Base-by-base conservation (phyloP, 768 basidiomycete species). In the Lyophyllum shimeji region DNA sequence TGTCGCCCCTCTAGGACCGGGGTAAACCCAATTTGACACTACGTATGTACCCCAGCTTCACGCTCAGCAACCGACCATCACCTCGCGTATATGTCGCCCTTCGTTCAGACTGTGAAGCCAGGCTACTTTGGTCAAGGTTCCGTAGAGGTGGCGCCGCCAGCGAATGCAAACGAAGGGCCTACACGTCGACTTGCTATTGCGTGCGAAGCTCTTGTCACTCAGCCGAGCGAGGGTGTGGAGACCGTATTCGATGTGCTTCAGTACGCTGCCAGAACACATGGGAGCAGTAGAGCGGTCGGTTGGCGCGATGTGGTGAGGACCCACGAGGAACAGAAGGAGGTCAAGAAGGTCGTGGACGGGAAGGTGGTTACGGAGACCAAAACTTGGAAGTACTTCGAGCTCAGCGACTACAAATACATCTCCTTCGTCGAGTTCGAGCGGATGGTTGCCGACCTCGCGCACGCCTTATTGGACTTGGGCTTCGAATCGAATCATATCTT, bases 371-470 rank as follows among this genome's bases (percentile, higher is more conserved):
- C 73, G 3, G 90, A 98, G 79, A 91, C 75, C 69, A 99, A 99
- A 82, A 91, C 80, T 52, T 99, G 96, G 96, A 93, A 89, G 67
- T 98, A 89, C 73, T 99, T 93, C 72, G 82, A 95, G 71, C 81
- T 98, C 55, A 89, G 88, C 70, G 89, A 89, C 58, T 98, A 89
- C 81, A 83, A 92, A 72, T 98, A 86, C 70, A 72, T 89, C 65
- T 83, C 71, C 50, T 98, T 83, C 70, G 63, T 87, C 58, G 83
- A 93, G 61, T 77, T 96, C 57, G 78, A 86, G 65, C 81, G 84
- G 25, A 72, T 76, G 5, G 82, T 89, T 3, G 75, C 76, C 2
- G 83, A 87, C 63, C 74, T 94, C 45, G 88, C 84, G 0, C 77
- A 86, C 13, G 94, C 85, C 8, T 71, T 97, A 52, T 66, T 90